phyloP scores from a whole-genome alignment of 352 stramenopile species.

The Phytophthora sansomeana region DNA sequence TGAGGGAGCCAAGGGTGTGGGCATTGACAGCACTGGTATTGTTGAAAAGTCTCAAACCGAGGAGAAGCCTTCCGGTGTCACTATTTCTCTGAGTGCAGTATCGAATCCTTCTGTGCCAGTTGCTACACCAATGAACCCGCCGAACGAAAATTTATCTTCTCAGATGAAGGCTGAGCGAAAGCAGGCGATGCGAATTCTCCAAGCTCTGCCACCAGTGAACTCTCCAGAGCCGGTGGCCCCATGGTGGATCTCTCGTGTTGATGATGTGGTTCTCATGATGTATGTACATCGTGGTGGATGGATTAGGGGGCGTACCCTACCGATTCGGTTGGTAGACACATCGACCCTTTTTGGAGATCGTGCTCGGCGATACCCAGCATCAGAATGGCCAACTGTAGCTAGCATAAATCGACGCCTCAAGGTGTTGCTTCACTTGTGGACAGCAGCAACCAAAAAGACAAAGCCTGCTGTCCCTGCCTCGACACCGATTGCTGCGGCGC shows the following conservation, averaged over 20 bases:
- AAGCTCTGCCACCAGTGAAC: constrained; percentile 47
- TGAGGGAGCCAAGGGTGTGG: neutral
- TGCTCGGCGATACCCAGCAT: constrained; percentile 27
- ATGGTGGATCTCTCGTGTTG: constrained; percentile 83
- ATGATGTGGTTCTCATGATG: constrained; percentile 80
- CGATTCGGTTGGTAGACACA: constrained; percentile 43
- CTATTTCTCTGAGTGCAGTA: neutral
- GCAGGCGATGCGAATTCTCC: constrained; percentile 54
- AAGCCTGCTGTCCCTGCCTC: constrained; percentile 11
- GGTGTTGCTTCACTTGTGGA: constrained; percentile 61
- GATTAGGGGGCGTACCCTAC: constrained; percentile 60
- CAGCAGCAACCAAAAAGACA: constrained; percentile 24
- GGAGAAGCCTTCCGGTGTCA: neutral
- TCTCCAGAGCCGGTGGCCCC: constrained; percentile 45
- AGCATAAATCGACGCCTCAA: constrained; percentile 66
- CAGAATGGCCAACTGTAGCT: constrained; percentile 58
- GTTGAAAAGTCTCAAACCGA: constrained; percentile 1
- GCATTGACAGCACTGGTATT: neutral
- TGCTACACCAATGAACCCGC: neutral
- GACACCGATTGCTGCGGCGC: constrained; percentile 15
- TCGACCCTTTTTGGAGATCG: constrained; percentile 69
- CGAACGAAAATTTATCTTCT: neutral
- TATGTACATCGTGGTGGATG: constrained; percentile 77
- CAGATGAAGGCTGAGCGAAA: constrained; percentile 35
- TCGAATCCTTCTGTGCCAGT: neutral